phyloP scores from a whole-genome alignment of 2,329 filamentous ascomycete species.

The Blastomyces silverae region DNA sequence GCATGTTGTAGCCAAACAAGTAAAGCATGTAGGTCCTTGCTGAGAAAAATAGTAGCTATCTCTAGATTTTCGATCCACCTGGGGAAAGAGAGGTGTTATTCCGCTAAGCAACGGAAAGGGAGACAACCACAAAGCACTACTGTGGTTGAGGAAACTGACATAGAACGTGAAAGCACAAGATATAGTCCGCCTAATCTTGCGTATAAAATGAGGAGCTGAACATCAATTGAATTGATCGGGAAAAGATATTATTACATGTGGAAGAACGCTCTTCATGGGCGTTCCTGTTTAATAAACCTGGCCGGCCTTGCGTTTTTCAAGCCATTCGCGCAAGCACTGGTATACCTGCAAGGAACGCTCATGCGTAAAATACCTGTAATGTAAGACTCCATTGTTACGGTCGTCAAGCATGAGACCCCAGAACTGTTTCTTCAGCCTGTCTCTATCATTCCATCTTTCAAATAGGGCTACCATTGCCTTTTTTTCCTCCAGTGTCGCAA shows the following conservation, averaged over 20 bases:
- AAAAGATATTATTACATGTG: not conserved
- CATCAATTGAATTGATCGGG: not conserved
- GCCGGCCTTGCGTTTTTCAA: slow-evolving; percentile 2
- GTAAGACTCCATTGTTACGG: not conserved
- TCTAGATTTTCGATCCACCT: not conserved
- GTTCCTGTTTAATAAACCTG: not conserved
- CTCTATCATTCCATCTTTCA: not conserved
- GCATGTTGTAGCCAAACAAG: not conserved
- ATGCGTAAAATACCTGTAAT: not conserved
- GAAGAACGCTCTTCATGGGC: not conserved
- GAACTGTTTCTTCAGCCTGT: not conserved
- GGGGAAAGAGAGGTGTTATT: not conserved
- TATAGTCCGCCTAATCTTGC: not conserved
- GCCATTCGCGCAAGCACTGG: slow-evolving; percentile 3
- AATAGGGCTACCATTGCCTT: not conserved
- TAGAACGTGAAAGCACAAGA: slow-evolving; percentile 1
- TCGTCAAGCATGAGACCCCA: not conserved
- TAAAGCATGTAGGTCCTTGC: not conserved
- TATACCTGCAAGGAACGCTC: not conserved
- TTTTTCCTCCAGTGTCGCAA: slow-evolving; percentile 1
- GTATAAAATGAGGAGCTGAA: not conserved
- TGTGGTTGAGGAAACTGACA: not conserved
- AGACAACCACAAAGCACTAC: not conserved
- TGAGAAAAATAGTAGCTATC: not conserved
- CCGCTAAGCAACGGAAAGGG: not conserved